phyloP scores from a whole-genome alignment of 2,329 filamentous ascomycete genomes.

The Aspergillus fumigatiaffinis region DNA sequence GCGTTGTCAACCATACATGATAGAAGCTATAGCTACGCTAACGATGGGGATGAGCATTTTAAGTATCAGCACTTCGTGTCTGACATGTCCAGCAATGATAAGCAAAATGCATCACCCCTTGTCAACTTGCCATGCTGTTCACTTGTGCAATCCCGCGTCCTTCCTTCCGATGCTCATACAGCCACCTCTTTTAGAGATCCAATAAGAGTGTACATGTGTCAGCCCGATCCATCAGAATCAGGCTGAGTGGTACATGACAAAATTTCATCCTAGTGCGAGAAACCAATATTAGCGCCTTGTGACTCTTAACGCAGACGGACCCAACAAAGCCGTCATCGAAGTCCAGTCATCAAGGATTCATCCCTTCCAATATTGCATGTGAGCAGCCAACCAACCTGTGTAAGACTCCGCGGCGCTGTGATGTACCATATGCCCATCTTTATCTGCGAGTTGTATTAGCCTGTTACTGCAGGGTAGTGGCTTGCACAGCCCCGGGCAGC shows the following conservation, averaged over 20 bases:
- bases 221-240: background rate
- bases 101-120: too few species aligned
- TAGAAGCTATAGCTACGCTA: too few species aligned
- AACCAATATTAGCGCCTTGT: background rate
- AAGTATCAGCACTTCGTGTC: too few species aligned
- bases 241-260: background rate
- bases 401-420: background rate
- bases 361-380: background rate
- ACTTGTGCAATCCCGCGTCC: too few species aligned
- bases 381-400: slow-evolving; percentile 2
- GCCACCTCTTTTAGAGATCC: too few species aligned
- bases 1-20: too few species aligned
- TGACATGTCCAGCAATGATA: too few species aligned
- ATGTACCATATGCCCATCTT: slow-evolving; percentile 1
- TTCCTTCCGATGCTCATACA: too few species aligned
- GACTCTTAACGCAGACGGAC: background rate
- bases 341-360: background rate
- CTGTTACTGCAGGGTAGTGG: background rate
- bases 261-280: background rate
- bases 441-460: slow-evolving; percentile 1
- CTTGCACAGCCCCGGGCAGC: too few species aligned
- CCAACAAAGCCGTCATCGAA: background rate
- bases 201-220: background rate
- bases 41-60: too few species aligned
- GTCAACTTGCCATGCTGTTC: too few species aligned